Evolutionary conservation across 2,329 filamentous ascomycete genomes (phyloP).

Genomic region (Cercospora sp.): DNA sequence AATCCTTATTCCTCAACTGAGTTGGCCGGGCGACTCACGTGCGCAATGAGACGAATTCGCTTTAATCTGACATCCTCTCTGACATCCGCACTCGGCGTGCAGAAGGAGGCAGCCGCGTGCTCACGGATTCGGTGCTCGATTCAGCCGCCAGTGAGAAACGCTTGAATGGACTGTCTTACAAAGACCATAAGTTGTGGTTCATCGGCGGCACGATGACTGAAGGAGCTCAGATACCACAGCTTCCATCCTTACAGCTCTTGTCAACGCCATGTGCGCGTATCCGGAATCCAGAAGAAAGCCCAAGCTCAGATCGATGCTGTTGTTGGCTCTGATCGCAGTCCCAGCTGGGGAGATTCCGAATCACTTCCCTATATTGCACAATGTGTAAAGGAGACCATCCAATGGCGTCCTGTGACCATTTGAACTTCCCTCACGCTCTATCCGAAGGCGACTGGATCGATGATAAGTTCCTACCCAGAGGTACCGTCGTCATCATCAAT

Average conservation of each 20-base stretch:
- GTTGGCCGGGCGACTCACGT: background rate
- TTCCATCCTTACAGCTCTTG: background rate
- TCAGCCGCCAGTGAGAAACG: constrained; percentile 32
- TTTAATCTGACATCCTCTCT: constrained; percentile 36
- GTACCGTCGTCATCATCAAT: background rate
- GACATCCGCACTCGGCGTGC: constrained; percentile 39
- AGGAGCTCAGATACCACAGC: background rate
- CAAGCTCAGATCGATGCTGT: background rate
- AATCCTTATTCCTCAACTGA: background rate
- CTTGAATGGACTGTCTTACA: background rate
- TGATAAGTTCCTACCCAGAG: background rate
- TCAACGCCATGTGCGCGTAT: background rate
- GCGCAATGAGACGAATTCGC: background rate
- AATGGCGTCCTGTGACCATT: background rate
- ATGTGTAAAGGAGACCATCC: background rate
- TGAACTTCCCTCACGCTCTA: background rate
- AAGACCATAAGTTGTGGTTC: background rate
- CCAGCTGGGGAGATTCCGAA: background rate
- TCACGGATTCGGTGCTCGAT: constrained; percentile 48
- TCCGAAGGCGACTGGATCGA: background rate
- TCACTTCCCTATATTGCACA: background rate
- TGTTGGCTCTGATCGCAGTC: background rate
- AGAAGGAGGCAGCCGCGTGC: constrained; percentile 33
- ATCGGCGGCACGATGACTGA: background rate
- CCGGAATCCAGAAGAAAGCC: background rate